Percentiles rank a stretch among this genome's conserved stretches.
Evolutionary conservation across 768 basidiomycete species (phyloP).

Genomic region (Termitomyces sp.): DNA sequence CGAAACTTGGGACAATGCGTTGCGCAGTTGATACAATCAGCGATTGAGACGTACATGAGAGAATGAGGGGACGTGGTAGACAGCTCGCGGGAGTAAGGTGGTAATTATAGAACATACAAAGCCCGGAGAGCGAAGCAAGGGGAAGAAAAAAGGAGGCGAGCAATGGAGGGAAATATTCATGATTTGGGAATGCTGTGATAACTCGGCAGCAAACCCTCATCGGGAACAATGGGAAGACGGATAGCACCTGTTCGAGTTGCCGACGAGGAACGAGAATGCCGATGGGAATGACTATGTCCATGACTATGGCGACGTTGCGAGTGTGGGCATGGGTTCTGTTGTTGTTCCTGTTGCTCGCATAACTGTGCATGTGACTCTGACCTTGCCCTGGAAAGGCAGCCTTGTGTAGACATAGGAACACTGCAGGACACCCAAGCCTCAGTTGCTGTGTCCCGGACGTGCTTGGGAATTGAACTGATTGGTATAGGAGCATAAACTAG

Average conservation of each 20-base stretch:
- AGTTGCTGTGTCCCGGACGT: conserved; percentile 46
- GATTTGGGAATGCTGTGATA: conserved; percentile 18
- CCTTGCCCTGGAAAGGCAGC: conserved; percentile 12
- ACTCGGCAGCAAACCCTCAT: conserved; percentile 38
- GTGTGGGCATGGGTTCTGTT: conserved; percentile 14
- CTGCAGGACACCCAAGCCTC: conserved; percentile 59
- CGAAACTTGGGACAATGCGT: neutral
- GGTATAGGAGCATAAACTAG: conserved; percentile 73
- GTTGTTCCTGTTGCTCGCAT: conserved; percentile 18
- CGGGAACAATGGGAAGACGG: conserved; percentile 36
- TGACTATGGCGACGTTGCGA: conserved; percentile 27
- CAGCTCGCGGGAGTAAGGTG: neutral
- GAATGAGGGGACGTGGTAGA: neutral
- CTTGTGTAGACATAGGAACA: conserved; percentile 15
- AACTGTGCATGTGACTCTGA: conserved; percentile 15
- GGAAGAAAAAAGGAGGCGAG: neutral
- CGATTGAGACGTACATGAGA: neutral
- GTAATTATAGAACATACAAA: conserved; percentile 6
- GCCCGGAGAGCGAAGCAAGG: neutral
- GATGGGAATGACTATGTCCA: conserved; percentile 16
- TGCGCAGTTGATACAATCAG: neutral
- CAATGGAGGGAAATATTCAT: neutral
- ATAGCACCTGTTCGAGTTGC: conserved; percentile 31
- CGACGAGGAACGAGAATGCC: conserved; percentile 17
- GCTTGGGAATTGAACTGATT: conserved; percentile 44